Conservation (phyloP, 495 filamentous ascomycete species). For the Lindgomyces ingoldianus region DNA sequence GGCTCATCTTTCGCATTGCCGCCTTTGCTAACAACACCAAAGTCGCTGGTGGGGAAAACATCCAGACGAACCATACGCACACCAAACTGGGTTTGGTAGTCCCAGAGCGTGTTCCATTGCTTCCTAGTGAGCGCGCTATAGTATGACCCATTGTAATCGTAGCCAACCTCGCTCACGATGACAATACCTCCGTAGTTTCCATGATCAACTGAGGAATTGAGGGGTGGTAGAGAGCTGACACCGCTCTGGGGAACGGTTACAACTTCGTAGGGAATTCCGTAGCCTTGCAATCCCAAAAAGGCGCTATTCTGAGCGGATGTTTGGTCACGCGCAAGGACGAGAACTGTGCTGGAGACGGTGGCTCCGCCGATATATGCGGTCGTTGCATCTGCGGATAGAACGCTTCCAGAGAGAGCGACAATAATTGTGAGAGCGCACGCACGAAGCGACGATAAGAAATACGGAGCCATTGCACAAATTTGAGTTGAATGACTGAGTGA, state of each 20-base stretch:
- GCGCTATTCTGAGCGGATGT: slow-evolving; percentile 49
- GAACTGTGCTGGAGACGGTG: slow-evolving; percentile 49
- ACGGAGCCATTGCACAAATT: slow-evolving; percentile 25
- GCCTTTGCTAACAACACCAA: slow-evolving; percentile 43
- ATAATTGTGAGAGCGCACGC: slow-evolving; percentile 26
- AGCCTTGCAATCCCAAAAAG: slow-evolving; percentile 59
- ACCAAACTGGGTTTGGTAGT: slow-evolving; percentile 60
- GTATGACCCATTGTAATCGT: slow-evolving; percentile 53
- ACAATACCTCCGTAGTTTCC: slow-evolving; percentile 64
- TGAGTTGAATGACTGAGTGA: slow-evolving; percentile 6
- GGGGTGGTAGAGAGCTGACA: slow-evolving; percentile 49
- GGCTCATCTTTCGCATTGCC: slow-evolving; percentile 34
- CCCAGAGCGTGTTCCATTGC: slow-evolving; percentile 59
- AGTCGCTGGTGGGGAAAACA: slow-evolving; percentile 56
- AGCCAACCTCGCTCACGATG: slow-evolving; percentile 58
- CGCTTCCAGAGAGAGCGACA: slow-evolving; percentile 4
- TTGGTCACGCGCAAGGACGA: slow-evolving; percentile 59
- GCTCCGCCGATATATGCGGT: slow-evolving; percentile 15
- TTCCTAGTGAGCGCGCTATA: slow-evolving; percentile 57
- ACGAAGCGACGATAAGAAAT: slow-evolving; percentile 18
- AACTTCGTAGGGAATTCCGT: slow-evolving; percentile 61
- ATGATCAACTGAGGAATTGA: slow-evolving; percentile 49
- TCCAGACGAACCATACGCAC: slow-evolving; percentile 64
- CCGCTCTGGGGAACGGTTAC: slow-evolving; percentile 57
- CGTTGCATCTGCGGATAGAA: slow-evolving; percentile 24